Evolutionary conservation across 306 rosid species (phyloP).

Genomic region (Bauhinia variegata): DNA sequence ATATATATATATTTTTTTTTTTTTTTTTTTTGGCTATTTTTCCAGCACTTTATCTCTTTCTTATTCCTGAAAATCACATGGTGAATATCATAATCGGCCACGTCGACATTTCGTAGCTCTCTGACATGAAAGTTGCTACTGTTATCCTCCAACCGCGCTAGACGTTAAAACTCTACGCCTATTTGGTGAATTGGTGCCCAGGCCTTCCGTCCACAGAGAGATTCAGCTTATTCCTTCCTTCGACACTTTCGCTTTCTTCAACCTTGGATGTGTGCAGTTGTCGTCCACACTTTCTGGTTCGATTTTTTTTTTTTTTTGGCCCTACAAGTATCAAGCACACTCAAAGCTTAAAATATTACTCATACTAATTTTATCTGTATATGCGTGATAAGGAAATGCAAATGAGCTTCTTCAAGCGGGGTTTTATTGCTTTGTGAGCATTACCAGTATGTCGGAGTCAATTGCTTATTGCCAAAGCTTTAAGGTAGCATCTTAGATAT

Average conservation of each 20-base stretch:
- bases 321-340: neutral
- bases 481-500: conserved; percentile 72
- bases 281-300: conserved; percentile 50
- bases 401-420: conserved; percentile 48
- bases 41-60: neutral
- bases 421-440: conserved; percentile 48
- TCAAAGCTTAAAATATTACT: conserved; percentile 36
- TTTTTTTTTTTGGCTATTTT: too few species aligned
- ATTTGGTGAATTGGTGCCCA: neutral
- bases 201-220: neutral
- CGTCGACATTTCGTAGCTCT: conserved; percentile 40
- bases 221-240: conserved; percentile 27
- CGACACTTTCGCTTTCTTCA: conserved; percentile 20
- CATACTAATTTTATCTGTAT: conserved; percentile 34
- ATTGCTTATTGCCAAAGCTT: conserved; percentile 60
- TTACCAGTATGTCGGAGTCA: conserved; percentile 67
- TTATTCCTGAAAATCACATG: conserved; percentile 7
- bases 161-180: neutral
- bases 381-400: conserved; percentile 32
- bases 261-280: conserved; percentile 54
- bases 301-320: conserved; percentile 33
- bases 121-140: conserved; percentile 32
- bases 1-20: too few species aligned
- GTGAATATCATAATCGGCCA: conserved; percentile 36
- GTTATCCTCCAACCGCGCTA: too few species aligned